These are phyloP conservation scores for Alternaria atra DNA, from an alignment of 2,329 filamentous ascomycete species.

Conservation along the genomic window DNA sequence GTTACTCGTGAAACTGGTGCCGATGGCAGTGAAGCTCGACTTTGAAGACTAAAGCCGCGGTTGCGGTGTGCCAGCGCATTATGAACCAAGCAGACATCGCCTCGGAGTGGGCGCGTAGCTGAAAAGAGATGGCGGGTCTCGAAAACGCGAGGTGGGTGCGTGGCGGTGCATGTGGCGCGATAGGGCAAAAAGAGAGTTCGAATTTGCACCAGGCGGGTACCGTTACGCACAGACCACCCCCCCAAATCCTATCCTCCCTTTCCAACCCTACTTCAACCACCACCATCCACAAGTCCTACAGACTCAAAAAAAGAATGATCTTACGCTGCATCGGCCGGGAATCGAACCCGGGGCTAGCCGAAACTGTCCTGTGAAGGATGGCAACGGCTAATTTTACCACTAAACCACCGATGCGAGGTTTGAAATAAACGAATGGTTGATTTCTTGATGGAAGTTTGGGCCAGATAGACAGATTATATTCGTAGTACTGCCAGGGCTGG, in stretches of 20 bases:
- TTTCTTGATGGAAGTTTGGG: not conserved
- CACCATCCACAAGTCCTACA: not conserved
- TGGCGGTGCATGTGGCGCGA: conserved; percentile 27
- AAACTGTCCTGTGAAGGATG: conserved; percentile 15
- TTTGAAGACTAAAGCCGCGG: not conserved
- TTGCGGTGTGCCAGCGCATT: conserved; percentile 19
- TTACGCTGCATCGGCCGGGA: conserved; percentile 31
- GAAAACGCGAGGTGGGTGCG: conserved; percentile 25
- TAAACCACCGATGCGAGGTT: conserved; percentile 35
- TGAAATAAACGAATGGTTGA: not conserved
- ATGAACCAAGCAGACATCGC: conserved; percentile 18
- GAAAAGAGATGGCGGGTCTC: conserved; percentile 30
- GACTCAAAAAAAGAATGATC: conserved; percentile 8
- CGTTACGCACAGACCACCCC: not conserved
- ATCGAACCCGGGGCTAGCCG: conserved; percentile 41
- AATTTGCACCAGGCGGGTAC: not conserved
- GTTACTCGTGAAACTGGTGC: conserved; percentile 1
- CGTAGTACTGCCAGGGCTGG: too few relatives aligned
- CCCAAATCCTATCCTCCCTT: too few relatives aligned
- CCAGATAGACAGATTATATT: accelerated
- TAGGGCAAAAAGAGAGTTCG: not conserved
- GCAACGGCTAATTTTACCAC: conserved; percentile 42
- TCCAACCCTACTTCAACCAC: not conserved
- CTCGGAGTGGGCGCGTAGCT: conserved; percentile 24
- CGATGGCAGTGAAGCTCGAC: not conserved